Percentiles rank a stretch among this genome's conserved stretches.
Evolutionary conservation across 164 flowering plant species (phyloP).

Genomic region (Sedum album): DNA sequence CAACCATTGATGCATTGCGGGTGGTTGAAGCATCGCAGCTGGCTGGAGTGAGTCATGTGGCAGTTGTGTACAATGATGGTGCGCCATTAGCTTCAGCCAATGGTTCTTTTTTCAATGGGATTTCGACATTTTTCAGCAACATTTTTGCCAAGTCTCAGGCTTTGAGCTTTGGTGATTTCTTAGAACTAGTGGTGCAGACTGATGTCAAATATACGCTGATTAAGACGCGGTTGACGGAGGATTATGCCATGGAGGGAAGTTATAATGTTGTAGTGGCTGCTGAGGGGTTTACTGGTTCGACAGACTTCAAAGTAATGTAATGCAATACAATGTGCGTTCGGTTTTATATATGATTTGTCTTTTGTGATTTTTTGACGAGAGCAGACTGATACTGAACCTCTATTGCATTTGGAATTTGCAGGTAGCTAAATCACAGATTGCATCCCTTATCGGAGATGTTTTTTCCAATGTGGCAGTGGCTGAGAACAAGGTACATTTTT

Average conservation of each 20-base stretch:
- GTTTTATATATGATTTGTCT: conserved; percentile 4
- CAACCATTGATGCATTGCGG: conserved; percentile 55
- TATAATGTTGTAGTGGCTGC: conserved; percentile 63
- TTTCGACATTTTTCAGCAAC: conserved; percentile 70
- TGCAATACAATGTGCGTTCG: conserved; percentile 91
- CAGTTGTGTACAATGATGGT: conserved; percentile 50
- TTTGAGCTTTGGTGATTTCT: conserved; percentile 45
- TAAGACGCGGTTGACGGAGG: conserved; percentile 67
- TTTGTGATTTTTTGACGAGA: neutral
- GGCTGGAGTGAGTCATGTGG: conserved; percentile 78
- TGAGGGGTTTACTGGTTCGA: conserved; percentile 39
- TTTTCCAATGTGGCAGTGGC: conserved; percentile 79
- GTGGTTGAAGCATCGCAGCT: conserved; percentile 71
- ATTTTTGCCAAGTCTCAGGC: conserved; percentile 58
- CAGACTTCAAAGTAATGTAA: conserved; percentile 99
- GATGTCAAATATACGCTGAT: conserved; percentile 66
- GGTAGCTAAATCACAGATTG: conserved; percentile 74
- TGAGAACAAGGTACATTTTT: conserved; percentile 69
- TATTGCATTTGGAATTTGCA: conserved; percentile 11
- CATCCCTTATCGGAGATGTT: conserved; percentile 67
- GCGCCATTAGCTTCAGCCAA: conserved; percentile 23
- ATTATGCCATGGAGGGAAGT: conserved; percentile 54
- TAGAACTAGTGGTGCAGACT: conserved; percentile 48
- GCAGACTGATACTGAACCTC: neutral
- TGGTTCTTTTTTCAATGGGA: conserved; percentile 62